Evolutionary conservation across 179 eudicot genomes (phyloP).

Genomic region (Silene noctiflora): DNA sequence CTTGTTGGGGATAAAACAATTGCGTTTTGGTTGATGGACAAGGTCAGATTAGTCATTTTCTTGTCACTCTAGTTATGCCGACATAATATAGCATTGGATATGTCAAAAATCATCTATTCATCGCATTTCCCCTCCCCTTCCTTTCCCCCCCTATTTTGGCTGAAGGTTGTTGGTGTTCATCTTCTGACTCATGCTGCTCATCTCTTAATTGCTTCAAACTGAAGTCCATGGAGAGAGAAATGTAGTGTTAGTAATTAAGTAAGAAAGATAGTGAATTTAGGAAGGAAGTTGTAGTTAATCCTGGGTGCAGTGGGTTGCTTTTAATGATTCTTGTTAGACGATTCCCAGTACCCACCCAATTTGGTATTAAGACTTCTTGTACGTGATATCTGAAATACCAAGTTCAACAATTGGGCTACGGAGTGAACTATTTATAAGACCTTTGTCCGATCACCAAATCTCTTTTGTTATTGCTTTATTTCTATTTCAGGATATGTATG

Average conservation of each 20-base stretch:
- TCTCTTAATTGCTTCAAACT: too few relatives aligned
- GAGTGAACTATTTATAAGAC: neutral
- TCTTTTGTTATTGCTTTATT: neutral
- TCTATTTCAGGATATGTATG: constrained; percentile 91
- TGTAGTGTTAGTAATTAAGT: too few relatives aligned
- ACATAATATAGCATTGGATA: neutral
- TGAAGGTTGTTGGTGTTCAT: too few relatives aligned
- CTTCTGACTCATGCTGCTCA: too few relatives aligned
- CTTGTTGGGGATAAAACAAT: constrained; percentile 97
- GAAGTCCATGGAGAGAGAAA: too few relatives aligned
- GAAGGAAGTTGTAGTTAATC: too few relatives aligned
- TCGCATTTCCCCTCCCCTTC: too few relatives aligned
- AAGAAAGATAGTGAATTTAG: too few relatives aligned
- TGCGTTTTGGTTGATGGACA: constrained; percentile 99
- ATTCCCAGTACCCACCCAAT: too few relatives aligned
- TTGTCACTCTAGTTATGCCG: neutral
- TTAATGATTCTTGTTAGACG: too few relatives aligned
- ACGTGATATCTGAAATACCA: neutral
- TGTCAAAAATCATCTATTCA: neutral
- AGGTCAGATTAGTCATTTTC: constrained; percentile 48
- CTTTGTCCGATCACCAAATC: constrained; percentile 13
- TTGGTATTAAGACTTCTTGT: neutral
- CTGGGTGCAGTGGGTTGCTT: too few relatives aligned
- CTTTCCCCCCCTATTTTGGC: neutral
- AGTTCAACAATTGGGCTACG: neutral